Evolutionary conservation across 1,284 basidiomycete species (phyloP).

Genomic region (Caloboletus firmus): DNA sequence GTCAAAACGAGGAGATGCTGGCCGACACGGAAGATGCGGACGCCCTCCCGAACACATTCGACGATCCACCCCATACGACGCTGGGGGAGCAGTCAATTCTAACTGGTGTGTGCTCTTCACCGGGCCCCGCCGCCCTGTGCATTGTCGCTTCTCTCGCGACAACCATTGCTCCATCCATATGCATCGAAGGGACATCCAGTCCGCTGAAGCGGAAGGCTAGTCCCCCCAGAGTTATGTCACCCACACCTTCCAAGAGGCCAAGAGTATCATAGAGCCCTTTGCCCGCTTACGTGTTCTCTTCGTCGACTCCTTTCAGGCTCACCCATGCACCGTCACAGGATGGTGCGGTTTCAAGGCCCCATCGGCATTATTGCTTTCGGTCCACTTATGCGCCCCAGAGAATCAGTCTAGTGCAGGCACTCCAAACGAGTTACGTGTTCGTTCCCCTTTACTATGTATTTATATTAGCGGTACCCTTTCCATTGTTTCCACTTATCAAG

Average conservation of each 20-base stretch:
- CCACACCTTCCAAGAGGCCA: slow-evolving; percentile 24
- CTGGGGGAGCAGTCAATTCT: neutral
- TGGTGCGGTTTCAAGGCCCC: neutral
- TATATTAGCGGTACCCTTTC: neutral
- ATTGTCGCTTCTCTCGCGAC: neutral
- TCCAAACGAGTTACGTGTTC: neutral
- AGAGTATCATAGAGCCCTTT: slow-evolving; percentile 15
- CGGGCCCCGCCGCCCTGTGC: neutral
- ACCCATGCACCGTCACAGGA: neutral
- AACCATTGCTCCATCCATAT: neutral
- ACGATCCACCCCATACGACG: neutral
- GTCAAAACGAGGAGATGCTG: slow-evolving; percentile 1
- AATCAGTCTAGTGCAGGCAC: neutral
- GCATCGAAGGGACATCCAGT: neutral
- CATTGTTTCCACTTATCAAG: neutral
- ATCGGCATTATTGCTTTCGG: neutral
- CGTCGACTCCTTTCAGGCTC: neutral
- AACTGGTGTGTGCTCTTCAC: neutral
- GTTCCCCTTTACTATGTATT: neutral
- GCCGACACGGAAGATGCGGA: slow-evolving; percentile 25
- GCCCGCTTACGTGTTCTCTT: neutral
- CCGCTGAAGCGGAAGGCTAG: slow-evolving; percentile 26
- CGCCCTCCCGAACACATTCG: slow-evolving; percentile 19
- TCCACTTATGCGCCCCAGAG: neutral
- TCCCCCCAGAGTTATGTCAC: neutral